Conservation (phyloP, 495 filamentous ascomycete species). For the Annulohypoxylon stygium region DNA sequence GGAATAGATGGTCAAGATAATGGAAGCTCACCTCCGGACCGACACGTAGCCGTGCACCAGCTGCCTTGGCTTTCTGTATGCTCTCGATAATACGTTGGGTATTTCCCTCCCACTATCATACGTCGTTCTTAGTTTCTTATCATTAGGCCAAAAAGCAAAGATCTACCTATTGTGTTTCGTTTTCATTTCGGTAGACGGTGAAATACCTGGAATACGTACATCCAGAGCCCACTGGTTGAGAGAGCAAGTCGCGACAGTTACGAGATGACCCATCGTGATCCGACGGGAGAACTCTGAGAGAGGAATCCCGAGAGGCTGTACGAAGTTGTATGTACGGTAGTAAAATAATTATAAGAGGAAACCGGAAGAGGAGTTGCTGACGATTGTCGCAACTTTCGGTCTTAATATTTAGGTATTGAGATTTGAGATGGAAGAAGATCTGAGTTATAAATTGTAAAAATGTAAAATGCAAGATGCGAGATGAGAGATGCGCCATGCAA, state of each 20-base stretch:
- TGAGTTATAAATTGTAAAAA: too few relatives aligned
- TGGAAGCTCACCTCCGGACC: constrained; percentile 65
- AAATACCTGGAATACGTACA: constrained; percentile 65
- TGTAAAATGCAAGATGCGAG: too few relatives aligned
- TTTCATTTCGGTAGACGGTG: background rate
- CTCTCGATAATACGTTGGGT: constrained; percentile 78
- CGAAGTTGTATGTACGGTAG: background rate
- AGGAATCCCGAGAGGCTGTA: background rate
- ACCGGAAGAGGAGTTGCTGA: background rate
- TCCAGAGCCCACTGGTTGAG: constrained; percentile 79
- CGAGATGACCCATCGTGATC: constrained; percentile 51
- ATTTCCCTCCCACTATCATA: constrained; percentile 75
- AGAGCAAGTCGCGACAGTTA: constrained; percentile 62
- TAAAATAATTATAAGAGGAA: background rate
- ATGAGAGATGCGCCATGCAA: too few relatives aligned
- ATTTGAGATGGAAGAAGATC: too few relatives aligned
- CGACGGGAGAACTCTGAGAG: background rate
- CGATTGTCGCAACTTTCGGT: background rate
- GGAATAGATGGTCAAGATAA: background rate
- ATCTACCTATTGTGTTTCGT: background rate
- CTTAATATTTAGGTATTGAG: too few relatives aligned
- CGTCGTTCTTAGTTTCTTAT: constrained; percentile 51
- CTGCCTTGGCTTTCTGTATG: constrained; percentile 77
- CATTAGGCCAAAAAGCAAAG: background rate
- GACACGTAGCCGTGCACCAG: constrained; percentile 78